Evolutionary conservation across 2,329 filamentous ascomycete genomes (phyloP), one percentile per base, ranked within the genome.

Genomic region (Apiospora phragmitis): DNA sequence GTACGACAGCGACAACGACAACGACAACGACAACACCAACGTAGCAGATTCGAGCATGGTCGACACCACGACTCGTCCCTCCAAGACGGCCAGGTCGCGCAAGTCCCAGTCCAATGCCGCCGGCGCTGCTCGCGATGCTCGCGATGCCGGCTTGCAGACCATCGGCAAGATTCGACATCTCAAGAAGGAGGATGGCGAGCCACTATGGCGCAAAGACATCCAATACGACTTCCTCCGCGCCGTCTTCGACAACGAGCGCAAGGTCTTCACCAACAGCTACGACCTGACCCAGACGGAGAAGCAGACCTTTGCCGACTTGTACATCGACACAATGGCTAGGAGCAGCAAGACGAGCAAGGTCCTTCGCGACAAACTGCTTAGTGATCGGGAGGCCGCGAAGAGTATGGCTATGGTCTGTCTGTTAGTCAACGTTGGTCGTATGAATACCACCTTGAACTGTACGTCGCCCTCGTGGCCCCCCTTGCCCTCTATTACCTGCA

Each of bases 261-360:
- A 84, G 73, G 94, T 94, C 78, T 99, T 99, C 81, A 97, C 82
- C 79, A 97, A 97, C 80, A 93, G 93, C 80, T 97, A 95, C 81
- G 94, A 97, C 76, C 80, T 85, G 3, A 81, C 84, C 8, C 79
- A 77, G 67, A 78, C 86, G 24, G 88, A 88, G 70, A 91, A 92
- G 77, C 91, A 93, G 77, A 93, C 89, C 74, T 99, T 99, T 80
- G 95, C 96, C 72, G 95, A 98, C 81, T 90, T 99, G 72, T 99
- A 99, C 83, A 95, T 99, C 77, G 96, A 98, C 82, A 95, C 96
- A 72, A 98, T 99, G 95, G 94, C 96, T 3, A 90, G 94, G 81
- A 99, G 96, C 84, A 98, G 94, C 87, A 99, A 99, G 86, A 98
- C 95, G 38, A 98, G 96, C 87, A 98, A 98, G 84, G 96, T 99